phyloP scores from a whole-genome alignment of 257 asterid species.

The Haberlea rhodopensis region DNA sequence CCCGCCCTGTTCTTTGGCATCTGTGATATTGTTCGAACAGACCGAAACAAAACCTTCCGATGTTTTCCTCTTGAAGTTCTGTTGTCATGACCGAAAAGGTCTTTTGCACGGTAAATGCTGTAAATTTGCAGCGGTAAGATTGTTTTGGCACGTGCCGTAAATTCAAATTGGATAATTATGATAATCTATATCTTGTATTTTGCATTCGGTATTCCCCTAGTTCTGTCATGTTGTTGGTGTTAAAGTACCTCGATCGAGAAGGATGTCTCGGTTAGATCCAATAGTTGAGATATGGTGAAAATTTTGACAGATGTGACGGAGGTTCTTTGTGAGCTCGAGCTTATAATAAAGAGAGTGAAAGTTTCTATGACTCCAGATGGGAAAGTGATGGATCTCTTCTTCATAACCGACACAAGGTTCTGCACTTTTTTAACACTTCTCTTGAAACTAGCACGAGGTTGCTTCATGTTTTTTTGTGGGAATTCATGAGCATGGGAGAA shows the following conservation, averaged over 20 bases:
- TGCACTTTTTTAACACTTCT: constrained; percentile 11
- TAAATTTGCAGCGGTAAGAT: not conserved
- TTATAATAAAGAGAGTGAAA: constrained; percentile 65
- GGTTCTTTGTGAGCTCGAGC: constrained; percentile 66
- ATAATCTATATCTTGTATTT: not conserved
- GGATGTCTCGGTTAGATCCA: not conserved
- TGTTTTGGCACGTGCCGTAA: too few species aligned
- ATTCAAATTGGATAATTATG: not conserved
- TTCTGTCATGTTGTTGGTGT: not conserved
- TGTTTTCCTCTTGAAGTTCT: constrained; percentile 59
- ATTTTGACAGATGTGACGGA: constrained; percentile 58
- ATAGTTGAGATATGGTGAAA: not conserved
- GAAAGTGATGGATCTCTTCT: constrained; percentile 69
- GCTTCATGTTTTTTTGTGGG: not conserved
- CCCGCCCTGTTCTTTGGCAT: constrained; percentile 64
- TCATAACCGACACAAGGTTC: constrained; percentile 64
- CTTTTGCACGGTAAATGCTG: constrained; percentile 61
- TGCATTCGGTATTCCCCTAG: not conserved
- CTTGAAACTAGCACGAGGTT: not conserved
- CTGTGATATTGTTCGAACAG: constrained; percentile 57
- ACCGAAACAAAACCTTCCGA: constrained; percentile 54
- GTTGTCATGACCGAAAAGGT: constrained; percentile 67
- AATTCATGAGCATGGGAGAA: not conserved
- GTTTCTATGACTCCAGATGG: constrained; percentile 72
- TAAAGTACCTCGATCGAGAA: not conserved